Evolutionary conservation across 148 eudicot species (phyloP).

Genomic region (Spergularia marina): DNA sequence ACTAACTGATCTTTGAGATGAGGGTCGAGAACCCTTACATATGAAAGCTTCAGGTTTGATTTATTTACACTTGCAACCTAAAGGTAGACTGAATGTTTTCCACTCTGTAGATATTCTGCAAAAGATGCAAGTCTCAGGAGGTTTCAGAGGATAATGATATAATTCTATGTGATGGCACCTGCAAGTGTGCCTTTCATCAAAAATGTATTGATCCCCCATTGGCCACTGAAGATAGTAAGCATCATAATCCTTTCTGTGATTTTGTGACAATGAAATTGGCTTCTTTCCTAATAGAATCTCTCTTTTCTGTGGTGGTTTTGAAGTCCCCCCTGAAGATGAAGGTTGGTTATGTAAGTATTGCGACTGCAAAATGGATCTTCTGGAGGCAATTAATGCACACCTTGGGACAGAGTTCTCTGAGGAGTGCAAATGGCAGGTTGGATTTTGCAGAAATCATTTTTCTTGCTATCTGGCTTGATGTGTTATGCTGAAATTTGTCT

Average conservation of each 20-base stretch:
- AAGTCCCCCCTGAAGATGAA: slow-evolving; percentile 89
- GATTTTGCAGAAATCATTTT: slow-evolving; percentile 15
- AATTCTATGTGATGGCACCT: slow-evolving; percentile 90
- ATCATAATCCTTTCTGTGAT: slow-evolving; percentile 7
- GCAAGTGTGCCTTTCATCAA: slow-evolving; percentile 93
- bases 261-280: slow-evolving; percentile 5
- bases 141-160: slow-evolving; percentile 89
- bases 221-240: slow-evolving; percentile 82
- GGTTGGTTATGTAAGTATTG: slow-evolving; percentile 94
- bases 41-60: background rate
- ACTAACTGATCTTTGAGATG: background rate
- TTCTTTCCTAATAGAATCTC: slow-evolving; percentile 19
- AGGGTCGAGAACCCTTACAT: background rate
- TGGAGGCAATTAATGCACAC: slow-evolving; percentile 87
- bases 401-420: slow-evolving; percentile 75
- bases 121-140: slow-evolving; percentile 77
- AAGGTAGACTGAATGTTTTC: background rate
- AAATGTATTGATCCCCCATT: slow-evolving; percentile 93
- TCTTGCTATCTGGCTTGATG: slow-evolving; percentile 4
- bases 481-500: background rate
- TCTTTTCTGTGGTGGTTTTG: slow-evolving; percentile 21
- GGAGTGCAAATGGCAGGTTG: slow-evolving; percentile 78
- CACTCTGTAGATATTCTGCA: slow-evolving; percentile 68
- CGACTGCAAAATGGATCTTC: slow-evolving; percentile 68
- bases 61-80: background rate